Percentiles rank a stretch among this genome's conserved stretches.
phyloP scores from a whole-genome alignment of 2,329 filamentous ascomycete species.

The Pestalotiopsis fici region DNA sequence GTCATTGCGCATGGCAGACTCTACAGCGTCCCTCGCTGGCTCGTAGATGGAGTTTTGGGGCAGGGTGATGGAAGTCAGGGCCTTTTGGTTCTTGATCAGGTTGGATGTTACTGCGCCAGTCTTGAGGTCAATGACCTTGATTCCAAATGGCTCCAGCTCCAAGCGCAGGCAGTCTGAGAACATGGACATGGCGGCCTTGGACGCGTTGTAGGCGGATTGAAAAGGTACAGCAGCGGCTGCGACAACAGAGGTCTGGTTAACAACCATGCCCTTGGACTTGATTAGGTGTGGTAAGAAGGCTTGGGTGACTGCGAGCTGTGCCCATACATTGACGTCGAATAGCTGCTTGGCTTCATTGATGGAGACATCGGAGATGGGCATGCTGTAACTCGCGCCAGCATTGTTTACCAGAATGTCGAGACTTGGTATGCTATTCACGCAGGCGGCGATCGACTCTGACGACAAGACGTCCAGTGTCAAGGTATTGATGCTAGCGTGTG shows the following conservation, averaged over 20 bases:
- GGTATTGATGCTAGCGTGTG: slow-evolving; percentile 23
- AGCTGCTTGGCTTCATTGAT: not conserved
- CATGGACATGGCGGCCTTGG: slow-evolving; percentile 47
- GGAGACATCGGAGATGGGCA: slow-evolving; percentile 27
- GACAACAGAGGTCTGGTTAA: slow-evolving; percentile 37
- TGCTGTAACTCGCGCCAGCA: slow-evolving; percentile 17
- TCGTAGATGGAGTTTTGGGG: slow-evolving; percentile 17
- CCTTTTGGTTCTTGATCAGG: slow-evolving; percentile 23
- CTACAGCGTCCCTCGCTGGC: slow-evolving; percentile 12
- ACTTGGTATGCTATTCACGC: slow-evolving; percentile 13
- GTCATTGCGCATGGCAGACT: slow-evolving; percentile 4
- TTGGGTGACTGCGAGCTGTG: slow-evolving; percentile 31
- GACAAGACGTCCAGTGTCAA: slow-evolving; percentile 31
- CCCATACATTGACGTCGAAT: not conserved
- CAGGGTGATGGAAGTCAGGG: slow-evolving; percentile 16
- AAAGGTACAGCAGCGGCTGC: slow-evolving; percentile 29
- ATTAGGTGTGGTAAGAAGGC: slow-evolving; percentile 31
- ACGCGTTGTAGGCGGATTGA: slow-evolving; percentile 24
- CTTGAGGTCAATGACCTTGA: slow-evolving; percentile 39
- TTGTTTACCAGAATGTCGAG: slow-evolving; percentile 21
- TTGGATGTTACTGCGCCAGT: slow-evolving; percentile 32
- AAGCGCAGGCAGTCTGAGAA: slow-evolving; percentile 42
- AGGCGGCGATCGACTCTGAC: slow-evolving; percentile 26
- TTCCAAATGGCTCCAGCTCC: slow-evolving; percentile 47
- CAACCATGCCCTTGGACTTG: slow-evolving; percentile 28